Evolutionary conservation across 2,329 filamentous ascomycete genomes (phyloP).

Genomic region (Teratosphaeria destructans): DNA sequence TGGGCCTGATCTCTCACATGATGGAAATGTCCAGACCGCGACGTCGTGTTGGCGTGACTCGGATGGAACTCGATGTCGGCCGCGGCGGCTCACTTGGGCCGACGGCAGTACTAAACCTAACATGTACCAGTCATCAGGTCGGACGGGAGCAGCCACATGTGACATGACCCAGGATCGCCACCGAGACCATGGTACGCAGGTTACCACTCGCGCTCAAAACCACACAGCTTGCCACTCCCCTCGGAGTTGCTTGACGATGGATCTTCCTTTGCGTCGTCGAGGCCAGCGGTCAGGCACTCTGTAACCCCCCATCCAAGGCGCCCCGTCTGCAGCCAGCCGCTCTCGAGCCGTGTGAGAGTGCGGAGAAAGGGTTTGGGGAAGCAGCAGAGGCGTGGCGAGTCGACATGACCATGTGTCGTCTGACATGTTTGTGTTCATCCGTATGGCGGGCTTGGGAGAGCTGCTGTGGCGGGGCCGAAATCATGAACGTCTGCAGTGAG

Average conservation of each 20-base stretch:
- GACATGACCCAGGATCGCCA: neutral
- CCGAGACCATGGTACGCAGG: neutral
- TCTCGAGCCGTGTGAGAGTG: neutral
- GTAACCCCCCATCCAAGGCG: neutral
- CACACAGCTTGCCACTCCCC: neutral
- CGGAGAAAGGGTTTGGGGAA: neutral
- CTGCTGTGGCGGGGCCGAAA: neutral
- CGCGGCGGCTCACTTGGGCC: neutral
- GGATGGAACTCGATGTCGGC: neutral
- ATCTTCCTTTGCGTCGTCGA: neutral
- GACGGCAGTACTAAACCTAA: neutral
- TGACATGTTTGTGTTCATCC: neutral
- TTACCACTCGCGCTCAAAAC: neutral
- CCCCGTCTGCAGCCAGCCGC: neutral
- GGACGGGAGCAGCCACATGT: neutral
- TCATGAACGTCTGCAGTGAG: neutral
- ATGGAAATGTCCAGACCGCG: neutral
- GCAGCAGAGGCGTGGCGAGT: neutral
- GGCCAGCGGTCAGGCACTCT: neutral
- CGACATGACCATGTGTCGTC: neutral
- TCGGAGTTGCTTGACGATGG: neutral
- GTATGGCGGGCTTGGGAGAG: neutral
- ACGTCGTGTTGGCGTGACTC: neutral
- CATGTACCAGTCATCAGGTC: neutral
- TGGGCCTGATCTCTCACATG: neutral